Percentiles rank a stretch among this genome's conserved stretches.
Conservation (phyloP, 805 yeast genomes). For the Saturnispora sanitii region DNA sequence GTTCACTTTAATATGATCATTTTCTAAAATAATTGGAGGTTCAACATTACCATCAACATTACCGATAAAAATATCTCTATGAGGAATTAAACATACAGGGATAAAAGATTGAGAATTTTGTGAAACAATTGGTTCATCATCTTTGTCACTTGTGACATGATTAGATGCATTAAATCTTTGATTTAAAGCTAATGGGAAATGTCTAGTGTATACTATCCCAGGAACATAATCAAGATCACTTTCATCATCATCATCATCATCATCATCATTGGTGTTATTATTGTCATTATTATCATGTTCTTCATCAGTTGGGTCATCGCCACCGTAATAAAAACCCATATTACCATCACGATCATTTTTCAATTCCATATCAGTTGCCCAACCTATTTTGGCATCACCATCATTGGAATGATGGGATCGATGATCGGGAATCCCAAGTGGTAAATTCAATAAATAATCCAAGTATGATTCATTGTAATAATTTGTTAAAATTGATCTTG, state of each 20-base stretch:
- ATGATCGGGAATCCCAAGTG: neutral
- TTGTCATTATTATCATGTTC: neutral
- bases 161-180: neutral
- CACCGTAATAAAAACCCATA: conserved; percentile 8
- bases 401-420: conserved; percentile 1
- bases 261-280: conserved; percentile 2
- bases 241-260: neutral
- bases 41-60: neutral
- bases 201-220: neutral
- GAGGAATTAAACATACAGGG: conserved; percentile 4
- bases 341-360: conserved; percentile 2
- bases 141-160: neutral
- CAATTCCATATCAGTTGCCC: conserved; percentile 1
- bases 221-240: neutral
- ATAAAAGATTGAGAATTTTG: neutral
- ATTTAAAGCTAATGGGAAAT: neutral
- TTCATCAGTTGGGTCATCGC: conserved; percentile 6
- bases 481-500: conserved; percentile 5
- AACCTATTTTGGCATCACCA: conserved; percentile 3
- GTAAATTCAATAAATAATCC: conserved; percentile 1
- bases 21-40: neutral
- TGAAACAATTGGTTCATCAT: neutral
- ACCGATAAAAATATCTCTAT: conserved; percentile 4
- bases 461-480: conserved; percentile 1
- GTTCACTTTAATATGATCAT: conserved; percentile 1